Percentiles rank a stretch among this genome's conserved stretches.
These are phyloP conservation scores for Hypoxylon fragiforme DNA, from an alignment of 495 filamentous ascomycete genomes.

Conservation along the genomic window DNA sequence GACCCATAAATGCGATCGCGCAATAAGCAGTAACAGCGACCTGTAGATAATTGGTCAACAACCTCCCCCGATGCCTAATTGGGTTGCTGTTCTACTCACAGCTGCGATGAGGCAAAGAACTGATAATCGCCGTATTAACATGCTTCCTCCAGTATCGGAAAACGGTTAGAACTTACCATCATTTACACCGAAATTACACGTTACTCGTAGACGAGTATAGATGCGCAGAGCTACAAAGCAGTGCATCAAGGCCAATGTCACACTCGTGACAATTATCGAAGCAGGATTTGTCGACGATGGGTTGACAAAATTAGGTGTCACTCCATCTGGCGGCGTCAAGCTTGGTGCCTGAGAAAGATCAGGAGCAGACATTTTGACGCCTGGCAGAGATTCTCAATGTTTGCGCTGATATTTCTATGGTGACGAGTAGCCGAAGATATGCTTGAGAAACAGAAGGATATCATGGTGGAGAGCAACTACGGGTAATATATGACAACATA, in stretches of 20 bases:
- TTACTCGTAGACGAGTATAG: constrained; percentile 17
- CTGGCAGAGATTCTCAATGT: no score
- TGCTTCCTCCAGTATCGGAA: no score
- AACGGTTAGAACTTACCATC: constrained; percentile 13
- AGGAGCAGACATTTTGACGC: not conserved
- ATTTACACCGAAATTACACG: constrained; percentile 10
- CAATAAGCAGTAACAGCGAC: constrained; percentile 15
- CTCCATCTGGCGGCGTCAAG: constrained; percentile 20
- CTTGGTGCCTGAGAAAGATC: constrained; percentile 11
- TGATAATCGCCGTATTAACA: constrained; percentile 7
- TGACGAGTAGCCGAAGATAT: not conserved
- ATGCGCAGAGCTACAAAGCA: constrained; percentile 23
- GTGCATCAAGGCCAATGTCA: constrained; percentile 18
- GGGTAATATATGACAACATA: no score
- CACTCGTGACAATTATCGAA: constrained; percentile 8
- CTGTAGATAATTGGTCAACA: constrained; percentile 2
- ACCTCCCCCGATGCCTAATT: no score
- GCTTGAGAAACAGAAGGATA: no score
- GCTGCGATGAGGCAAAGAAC: constrained; percentile 19
- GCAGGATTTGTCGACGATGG: constrained; percentile 10
- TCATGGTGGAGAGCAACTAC: no score
- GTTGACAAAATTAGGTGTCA: constrained; percentile 18
- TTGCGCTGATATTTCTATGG: not conserved
- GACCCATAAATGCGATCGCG: constrained; percentile 11
- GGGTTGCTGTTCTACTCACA: constrained; percentile 11